A percentile compares a stretch with the other conserved stretches of the same genome.
These are phyloP conservation scores for Aquanectria penicillioides DNA, from an alignment of 2,329 filamentous ascomycete species.

Conservation along the genomic window DNA sequence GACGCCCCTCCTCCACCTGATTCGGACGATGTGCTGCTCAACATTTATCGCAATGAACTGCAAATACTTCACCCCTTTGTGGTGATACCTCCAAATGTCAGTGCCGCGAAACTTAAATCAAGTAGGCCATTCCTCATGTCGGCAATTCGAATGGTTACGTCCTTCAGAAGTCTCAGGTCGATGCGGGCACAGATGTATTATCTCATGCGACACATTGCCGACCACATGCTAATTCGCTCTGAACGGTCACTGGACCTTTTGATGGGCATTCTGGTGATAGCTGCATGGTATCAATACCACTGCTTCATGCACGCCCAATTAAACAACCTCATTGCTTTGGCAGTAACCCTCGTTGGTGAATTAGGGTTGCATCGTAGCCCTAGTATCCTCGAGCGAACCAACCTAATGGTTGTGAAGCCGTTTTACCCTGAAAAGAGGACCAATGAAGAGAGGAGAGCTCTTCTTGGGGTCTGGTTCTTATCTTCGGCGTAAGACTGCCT, in stretches of 20 bases:
- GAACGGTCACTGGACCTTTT: slow-evolving; percentile 62
- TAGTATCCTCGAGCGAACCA: slow-evolving; percentile 53
- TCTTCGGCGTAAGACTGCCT: slow-evolving; percentile 58
- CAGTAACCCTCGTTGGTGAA: slow-evolving; percentile 58
- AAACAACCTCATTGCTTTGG: slow-evolving; percentile 60
- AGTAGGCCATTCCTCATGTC: slow-evolving; percentile 60
- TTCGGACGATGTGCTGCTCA: slow-evolving; percentile 57
- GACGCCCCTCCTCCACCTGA: slow-evolving; percentile 53
- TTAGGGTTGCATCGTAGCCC: slow-evolving; percentile 57
- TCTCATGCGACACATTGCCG: slow-evolving; percentile 57
- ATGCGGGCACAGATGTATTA: slow-evolving; percentile 62
- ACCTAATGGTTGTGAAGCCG: slow-evolving; percentile 54
- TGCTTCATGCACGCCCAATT: slow-evolving; percentile 64
- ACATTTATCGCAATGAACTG: slow-evolving; percentile 55
- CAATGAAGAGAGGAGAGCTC: slow-evolving; percentile 62
- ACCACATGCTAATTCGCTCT: slow-evolving; percentile 60
- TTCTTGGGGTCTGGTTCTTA: slow-evolving; percentile 65
- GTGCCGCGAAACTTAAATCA: slow-evolving; percentile 49
- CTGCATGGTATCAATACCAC: slow-evolving; percentile 65
- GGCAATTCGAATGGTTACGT: slow-evolving; percentile 61
- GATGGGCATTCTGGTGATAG: slow-evolving; percentile 58
- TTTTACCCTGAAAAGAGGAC: slow-evolving; percentile 52
- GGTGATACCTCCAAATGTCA: slow-evolving; percentile 49
- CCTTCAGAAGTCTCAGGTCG: slow-evolving; percentile 56
- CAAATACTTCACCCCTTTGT: slow-evolving; percentile 60